Percentiles rank a stretch among this genome's conserved stretches.
These are phyloP conservation scores for Trebouxia sp. DNA, from an alignment of 139 green algal species.

Conservation along the genomic window DNA sequence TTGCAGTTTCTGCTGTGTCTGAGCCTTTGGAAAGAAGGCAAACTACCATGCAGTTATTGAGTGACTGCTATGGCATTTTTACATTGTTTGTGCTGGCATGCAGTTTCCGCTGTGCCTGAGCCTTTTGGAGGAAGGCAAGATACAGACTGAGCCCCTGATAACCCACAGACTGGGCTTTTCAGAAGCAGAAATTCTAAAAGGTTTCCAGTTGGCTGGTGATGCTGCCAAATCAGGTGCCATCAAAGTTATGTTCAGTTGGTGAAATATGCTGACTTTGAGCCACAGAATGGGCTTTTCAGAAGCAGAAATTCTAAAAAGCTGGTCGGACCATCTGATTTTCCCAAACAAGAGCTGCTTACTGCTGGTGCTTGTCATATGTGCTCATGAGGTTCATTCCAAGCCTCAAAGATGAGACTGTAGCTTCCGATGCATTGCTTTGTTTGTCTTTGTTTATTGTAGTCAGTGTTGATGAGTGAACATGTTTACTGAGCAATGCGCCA, in stretches of 20 bases:
- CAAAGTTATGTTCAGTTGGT: slow-evolving; percentile 62
- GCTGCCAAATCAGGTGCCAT: slow-evolving; percentile 45
- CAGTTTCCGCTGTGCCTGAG: slow-evolving; percentile 51
- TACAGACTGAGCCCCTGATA: slow-evolving; percentile 62
- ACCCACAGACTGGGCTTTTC: slow-evolving; percentile 62
- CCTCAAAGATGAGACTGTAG: too few species aligned
- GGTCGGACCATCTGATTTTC: too few species aligned
- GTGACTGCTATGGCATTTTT: too few species aligned
- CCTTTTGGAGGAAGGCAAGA: slow-evolving; percentile 41
- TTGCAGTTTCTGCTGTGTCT: not conserved
- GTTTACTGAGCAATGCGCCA: too few species aligned
- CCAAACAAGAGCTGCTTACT: too few species aligned
- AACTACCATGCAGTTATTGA: too few species aligned
- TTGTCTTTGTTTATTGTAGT: too few species aligned
- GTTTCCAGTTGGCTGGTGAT: slow-evolving; percentile 46
- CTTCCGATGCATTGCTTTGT: too few species aligned
- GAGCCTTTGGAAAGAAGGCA: slow-evolving; percentile 40
- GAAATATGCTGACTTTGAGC: slow-evolving; percentile 48
- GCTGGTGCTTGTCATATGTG: too few species aligned
- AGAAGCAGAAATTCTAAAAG: slow-evolving; percentile 37
- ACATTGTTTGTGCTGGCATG: too few species aligned
- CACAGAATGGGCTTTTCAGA: slow-evolving; percentile 57
- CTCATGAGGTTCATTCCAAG: too few species aligned
- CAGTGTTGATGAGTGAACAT: too few species aligned
- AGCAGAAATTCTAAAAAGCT: slow-evolving; percentile 41